These are phyloP conservation scores for Penicillium maclennaniae DNA, from an alignment of 495 filamentous ascomycete genomes.

Conservation along the genomic window DNA sequence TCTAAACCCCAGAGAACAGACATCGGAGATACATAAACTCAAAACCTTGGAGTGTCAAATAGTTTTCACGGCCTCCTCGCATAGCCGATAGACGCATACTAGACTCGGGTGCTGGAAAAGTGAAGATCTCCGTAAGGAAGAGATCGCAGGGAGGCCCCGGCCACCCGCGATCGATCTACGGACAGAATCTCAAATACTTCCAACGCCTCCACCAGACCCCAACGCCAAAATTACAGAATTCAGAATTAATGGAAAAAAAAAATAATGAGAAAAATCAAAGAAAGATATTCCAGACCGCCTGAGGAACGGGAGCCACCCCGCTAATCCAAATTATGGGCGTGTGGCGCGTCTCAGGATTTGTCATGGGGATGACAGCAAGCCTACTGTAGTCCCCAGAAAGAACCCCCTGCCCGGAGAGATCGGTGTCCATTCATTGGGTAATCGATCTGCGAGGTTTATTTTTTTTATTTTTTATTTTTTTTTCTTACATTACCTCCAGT, in stretches of 20 bases:
- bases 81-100: not conserved
- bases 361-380: conserved; percentile 7
- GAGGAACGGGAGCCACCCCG: not conserved
- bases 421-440: not conserved
- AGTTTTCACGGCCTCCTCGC: not conserved
- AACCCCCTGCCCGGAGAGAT: conserved; percentile 13
- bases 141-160: not conserved
- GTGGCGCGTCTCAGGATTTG: conserved; percentile 24
- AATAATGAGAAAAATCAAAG: not conserved
- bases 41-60: not conserved
- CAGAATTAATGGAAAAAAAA: not conserved
- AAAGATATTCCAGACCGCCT: conserved; percentile 6
- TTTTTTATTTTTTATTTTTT: no score
- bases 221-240: no score
- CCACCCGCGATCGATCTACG: not conserved
- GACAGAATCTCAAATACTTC: conserved; percentile 2
- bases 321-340: conserved; percentile 2
- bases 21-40: not conserved
- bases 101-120: not conserved
- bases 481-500: no score
- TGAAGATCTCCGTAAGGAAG: not conserved
- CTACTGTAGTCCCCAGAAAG: not conserved
- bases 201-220: not conserved
- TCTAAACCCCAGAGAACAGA: not conserved
- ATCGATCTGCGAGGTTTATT: not conserved